Evolutionary conservation across 1,284 basidiomycete genomes (phyloP), one percentile per base, ranked within the genome.

Genomic region (Cryptococcus amylolentus): DNA sequence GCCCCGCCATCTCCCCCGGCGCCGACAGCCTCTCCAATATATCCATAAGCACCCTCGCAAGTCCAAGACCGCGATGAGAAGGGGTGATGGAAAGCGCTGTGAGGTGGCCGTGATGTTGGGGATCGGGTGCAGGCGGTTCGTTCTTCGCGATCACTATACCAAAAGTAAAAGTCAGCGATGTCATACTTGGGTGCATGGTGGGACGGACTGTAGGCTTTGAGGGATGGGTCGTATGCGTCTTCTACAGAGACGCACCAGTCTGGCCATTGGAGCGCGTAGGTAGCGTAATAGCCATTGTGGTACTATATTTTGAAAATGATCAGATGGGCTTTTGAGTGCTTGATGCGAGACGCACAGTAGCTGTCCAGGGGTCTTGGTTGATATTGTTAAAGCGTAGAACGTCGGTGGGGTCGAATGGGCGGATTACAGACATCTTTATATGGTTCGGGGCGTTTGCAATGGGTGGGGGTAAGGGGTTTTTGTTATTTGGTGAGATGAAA

Each of bases 331-430:
- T 16, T 13, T 40, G 14, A 10, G 27, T 10, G n/a, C 27, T 28
- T 23, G 23, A n/a, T 35, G 46, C 3, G 16, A 13, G 40, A 68
- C 72, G 45, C 42, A 74, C 73, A 5, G 80, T 81, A 44, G 80
- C 80, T n/a, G 80, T 81, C 80, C 80, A 81, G 26, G 78, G 67
- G 62, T 81, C 80, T 31, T 78, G 71, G 58, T 81, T 81, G 63
- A 81, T 77, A 37, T 69, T 71, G 68, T 80, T 80, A 72, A 81
- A 80, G 18, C 61, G 63, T 51, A 81, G 73, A 9, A 81, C 68
- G 57, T 81, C 80, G 4, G 69, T 73, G 18, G 78, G 76, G 35
- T 77, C 68, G 52, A 81, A 80, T 0, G 80, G 78, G 6, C 79
- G 69, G 18, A 80, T 73, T 28, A 78, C 67, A 8, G 80, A 80